phyloP scores from a whole-genome alignment of 495 filamentous ascomycete genomes.

The Cladorrhinum samala region DNA sequence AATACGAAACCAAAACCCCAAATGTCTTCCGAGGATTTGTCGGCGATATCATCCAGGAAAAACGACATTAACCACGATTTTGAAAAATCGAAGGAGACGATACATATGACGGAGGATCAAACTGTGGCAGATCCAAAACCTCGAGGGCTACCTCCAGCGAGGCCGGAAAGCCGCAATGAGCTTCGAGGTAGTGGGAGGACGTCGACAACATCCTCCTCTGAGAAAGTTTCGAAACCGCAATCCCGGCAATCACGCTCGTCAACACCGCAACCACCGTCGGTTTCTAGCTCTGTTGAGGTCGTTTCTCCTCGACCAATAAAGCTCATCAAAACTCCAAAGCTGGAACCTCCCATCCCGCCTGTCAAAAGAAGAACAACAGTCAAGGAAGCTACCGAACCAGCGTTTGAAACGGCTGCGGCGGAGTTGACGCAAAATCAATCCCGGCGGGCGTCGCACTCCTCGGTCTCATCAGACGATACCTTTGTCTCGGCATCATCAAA shows the following conservation, averaged over 20 bases:
- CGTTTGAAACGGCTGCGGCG: neutral
- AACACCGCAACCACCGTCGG: constrained; percentile 5
- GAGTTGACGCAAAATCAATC: neutral
- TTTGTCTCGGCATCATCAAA: constrained; percentile 45
- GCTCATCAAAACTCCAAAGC: constrained; percentile 13
- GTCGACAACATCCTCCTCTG: neutral
- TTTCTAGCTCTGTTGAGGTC: constrained; percentile 5
- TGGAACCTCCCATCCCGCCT: constrained; percentile 16
- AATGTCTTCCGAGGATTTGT: neutral
- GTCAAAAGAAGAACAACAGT: neutral
- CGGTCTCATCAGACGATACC: constrained; percentile 37
- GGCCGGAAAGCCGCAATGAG: neutral
- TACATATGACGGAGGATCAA: too few species aligned
- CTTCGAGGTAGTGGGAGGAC: neutral
- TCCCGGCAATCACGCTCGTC: constrained; percentile 1
- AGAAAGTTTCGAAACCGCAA: neutral
- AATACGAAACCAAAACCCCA: constrained; percentile 17
- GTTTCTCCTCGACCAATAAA: constrained; percentile 18
- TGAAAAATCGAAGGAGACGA: neutral
- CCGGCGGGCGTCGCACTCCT: constrained; percentile 18
- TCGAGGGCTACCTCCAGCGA: neutral
- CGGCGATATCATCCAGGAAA: neutral
- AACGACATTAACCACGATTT: neutral
- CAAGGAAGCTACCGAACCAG: constrained; percentile 1
- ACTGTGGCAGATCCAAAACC: too few species aligned